These are phyloP conservation scores for Prunus mongolica DNA, from an alignment of 306 rosid genomes.

Conservation along the genomic window DNA sequence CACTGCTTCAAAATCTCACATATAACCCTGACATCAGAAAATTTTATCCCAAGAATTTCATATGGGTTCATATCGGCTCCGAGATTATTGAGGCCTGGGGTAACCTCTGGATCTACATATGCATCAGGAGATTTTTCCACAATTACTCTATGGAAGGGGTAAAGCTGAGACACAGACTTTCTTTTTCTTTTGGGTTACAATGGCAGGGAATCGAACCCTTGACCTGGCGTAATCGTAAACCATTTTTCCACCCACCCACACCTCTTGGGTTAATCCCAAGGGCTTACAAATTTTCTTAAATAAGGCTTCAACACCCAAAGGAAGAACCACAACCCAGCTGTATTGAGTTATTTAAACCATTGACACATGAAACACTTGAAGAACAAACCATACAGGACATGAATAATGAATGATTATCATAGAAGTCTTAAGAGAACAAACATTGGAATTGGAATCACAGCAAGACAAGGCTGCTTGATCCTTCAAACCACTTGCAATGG, in stretches of 20 bases:
- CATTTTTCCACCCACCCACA: too few relatives aligned
- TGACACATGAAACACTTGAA: background rate
- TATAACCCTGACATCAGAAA: background rate
- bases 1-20: background rate
- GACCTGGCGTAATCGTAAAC: too few relatives aligned
- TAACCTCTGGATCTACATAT: background rate
- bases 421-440: background rate
- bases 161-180: background rate
- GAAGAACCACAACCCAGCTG: background rate
- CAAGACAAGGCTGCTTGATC: background rate
- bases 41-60: background rate
- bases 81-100: background rate
- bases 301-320: background rate
- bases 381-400: background rate
- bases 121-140: background rate
- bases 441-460: background rate
- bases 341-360: background rate
- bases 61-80: background rate
- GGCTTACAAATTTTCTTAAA: background rate
- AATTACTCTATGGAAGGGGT: background rate
- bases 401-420: background rate
- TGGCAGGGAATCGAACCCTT: too few relatives aligned
- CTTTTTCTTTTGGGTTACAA: too few relatives aligned
- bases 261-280: too few relatives aligned
- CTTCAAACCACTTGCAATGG: background rate